Evolutionary conservation across 768 basidiomycete genomes (phyloP), one percentile per base, ranked within the genome.

Genomic region (Lentinula aciculospora): DNA sequence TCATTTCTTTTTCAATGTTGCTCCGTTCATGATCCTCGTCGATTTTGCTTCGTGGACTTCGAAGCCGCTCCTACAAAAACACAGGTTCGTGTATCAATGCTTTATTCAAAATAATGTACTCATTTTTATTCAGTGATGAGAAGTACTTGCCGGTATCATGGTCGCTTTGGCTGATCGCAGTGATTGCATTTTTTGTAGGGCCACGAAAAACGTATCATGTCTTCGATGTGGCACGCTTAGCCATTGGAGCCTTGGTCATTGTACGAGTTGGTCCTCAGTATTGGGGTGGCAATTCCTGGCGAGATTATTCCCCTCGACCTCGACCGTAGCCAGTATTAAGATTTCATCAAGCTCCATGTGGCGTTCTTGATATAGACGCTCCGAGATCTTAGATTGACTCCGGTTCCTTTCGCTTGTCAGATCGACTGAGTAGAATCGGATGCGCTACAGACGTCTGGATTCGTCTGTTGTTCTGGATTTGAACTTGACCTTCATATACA

Each of bases 1-100:
- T 67, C 92, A 94, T 65, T 81, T 82, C 65, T 80, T 88, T 60
- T 63, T 86, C 44, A 81, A 81, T 47, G 81, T 84, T 25, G 78
- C 78, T 0, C 88, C 88, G 5, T 85, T 83, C 66, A 69, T 90
- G 12, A 64, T 85, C 31, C 68, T 89, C 9, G 82, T 85, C 0
- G 85, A 90, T 57, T 81, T 78, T 60, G 76, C 81, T 15, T 82
- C 79, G 10, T 80, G 81, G 72, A 77, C 74, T 13, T 74, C 73
- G 10, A 72, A 67, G 12, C 67, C 69, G 31, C 61, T 81, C 2
- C 76, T 81, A 59, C 68, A 73, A 64, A 71, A 71, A 67, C 72
- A 76, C 67, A 77, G 68, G 76, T 78, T 44, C 44, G 72, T 66
- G 13, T 31, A 36, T 61, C n/a, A n/a, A n/a, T 19, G 34, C 54